A percentile compares a stretch with the other conserved stretches of the same genome.
phyloP scores from a whole-genome alignment of 2,329 filamentous ascomycete genomes.

The Chrysoporthe deuterocubensis region DNA sequence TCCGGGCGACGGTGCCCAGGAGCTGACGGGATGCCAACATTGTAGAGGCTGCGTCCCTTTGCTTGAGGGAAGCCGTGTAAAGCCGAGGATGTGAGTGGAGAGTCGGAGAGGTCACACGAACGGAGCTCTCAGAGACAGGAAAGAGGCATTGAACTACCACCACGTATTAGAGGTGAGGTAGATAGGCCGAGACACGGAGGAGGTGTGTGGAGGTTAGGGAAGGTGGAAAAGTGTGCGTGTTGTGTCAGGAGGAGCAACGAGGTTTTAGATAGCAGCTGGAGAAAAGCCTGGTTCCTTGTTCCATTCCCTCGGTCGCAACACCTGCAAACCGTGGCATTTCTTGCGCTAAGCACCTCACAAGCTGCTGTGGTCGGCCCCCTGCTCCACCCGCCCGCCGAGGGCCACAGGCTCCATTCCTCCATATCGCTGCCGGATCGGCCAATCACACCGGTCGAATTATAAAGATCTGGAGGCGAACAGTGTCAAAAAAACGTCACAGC shows the following conservation, averaged over 20 bases:
- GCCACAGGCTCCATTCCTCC: constrained; percentile 8
- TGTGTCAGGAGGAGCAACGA: constrained; percentile 19
- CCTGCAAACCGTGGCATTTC: constrained; percentile 15
- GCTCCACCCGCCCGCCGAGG: constrained; percentile 16
- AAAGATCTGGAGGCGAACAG: constrained; percentile 23
- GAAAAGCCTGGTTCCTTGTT: constrained; percentile 23
- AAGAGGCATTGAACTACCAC: constrained; percentile 28
- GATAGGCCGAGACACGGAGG: neutral
- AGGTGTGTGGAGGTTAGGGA: constrained; percentile 1
- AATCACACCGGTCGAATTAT: constrained; percentile 25
- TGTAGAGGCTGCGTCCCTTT: constrained; percentile 40
- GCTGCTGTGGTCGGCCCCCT: constrained; percentile 18
- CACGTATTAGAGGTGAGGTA: constrained; percentile 15
- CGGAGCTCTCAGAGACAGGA: constrained; percentile 31
- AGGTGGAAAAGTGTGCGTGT: constrained; percentile 2
- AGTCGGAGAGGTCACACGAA: constrained; percentile 32
- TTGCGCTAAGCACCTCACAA: constrained; percentile 21
- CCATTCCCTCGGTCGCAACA: constrained; percentile 26
- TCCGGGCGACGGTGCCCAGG: constrained; percentile 66
- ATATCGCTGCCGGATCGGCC: constrained; percentile 22
- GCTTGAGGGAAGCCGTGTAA: constrained; percentile 16
- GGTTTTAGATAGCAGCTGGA: constrained; percentile 29
- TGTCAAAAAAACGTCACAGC: constrained; percentile 27
- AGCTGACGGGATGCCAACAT: constrained; percentile 76
- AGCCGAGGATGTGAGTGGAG: constrained; percentile 22